Evolutionary conservation across 2,329 filamentous ascomycete genomes (phyloP), one percentile per base, ranked within the genome.

Genomic region (Ascochyta rabiei): DNA sequence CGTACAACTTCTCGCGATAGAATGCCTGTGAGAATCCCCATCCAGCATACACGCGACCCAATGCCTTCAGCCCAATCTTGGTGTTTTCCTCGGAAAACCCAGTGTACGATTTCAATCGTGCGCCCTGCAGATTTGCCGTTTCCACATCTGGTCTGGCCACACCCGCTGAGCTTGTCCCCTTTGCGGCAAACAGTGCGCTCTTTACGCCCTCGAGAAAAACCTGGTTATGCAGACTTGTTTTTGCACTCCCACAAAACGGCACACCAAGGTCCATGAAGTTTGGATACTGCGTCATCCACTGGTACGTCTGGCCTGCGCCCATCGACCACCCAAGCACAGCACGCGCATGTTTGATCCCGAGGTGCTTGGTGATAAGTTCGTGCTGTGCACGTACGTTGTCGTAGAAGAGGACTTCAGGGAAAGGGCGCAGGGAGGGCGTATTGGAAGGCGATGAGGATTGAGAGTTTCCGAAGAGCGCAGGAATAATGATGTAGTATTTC

Each of bases 11-110:
- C 61, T 90, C 79, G 1, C 90, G 82, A 66, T 93, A 93, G 66
- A 93, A 93, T 0, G 88, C 82, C 66, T 93, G 89, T 46, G 86
- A 89, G 65, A 93, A 89, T 0, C 90, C 90, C 89, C 84, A 95
- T 0, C 89, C 90, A 1, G 90, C 89, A 73, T 95, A 95, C 0
- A 86, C 89, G 39, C 89, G 81, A 0, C 83, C 89, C 52, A 93
- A 83, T 0, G 90, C 89, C 66, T 88, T 91, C 35, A 93, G 68
- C 0, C 84, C 86, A 18, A 79, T 75, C 15, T 79, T 76, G 42
- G 71, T 82, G 59, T 88, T 82, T 45, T 83, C 78, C 0, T 75
- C 73, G 2, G 77, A 81, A 81, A 86, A 88, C 0, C 70, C 65
- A 12, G 78, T 71, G 56, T 79, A 73, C 35, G 77, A 72, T 33